Evolutionary conservation across 352 stramenopile genomes (phyloP).

Genomic region (Phytophthora constricta): DNA sequence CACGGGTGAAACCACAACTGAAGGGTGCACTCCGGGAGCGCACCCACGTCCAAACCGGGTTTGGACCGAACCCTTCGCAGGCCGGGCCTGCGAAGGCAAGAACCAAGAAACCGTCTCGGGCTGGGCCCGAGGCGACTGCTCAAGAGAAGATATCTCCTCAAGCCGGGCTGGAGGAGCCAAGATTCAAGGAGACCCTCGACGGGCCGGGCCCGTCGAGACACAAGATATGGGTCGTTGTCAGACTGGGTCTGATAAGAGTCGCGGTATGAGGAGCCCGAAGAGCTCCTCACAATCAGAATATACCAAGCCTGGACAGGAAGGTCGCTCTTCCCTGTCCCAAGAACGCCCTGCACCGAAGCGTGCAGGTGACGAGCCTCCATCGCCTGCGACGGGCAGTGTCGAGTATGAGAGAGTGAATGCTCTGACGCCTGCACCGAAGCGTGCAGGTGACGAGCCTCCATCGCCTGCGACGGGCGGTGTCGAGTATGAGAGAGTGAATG

Average conservation of each 20-base stretch:
- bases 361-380: too few relatives aligned
- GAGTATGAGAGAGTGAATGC: not conserved
- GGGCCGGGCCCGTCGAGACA: too few relatives aligned
- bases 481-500: not conserved
- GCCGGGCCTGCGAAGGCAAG: constrained; percentile 2
- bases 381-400: not conserved
- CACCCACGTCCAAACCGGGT: not conserved
- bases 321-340: too few relatives aligned
- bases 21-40: not conserved
- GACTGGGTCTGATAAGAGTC: too few relatives aligned
- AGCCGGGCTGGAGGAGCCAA: not conserved
- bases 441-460: not conserved
- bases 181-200: not conserved
- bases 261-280: too few relatives aligned
- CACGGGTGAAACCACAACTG: not conserved
- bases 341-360: too few relatives aligned
- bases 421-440: not conserved
- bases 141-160: not conserved
- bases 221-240: too few relatives aligned
- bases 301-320: too few relatives aligned
- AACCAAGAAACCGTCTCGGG: not conserved
- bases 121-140: not conserved
- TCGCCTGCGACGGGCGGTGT: not conserved
- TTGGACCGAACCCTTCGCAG: not conserved
- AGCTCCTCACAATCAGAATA: too few relatives aligned